Evolutionary conservation across 371 early-diverging fungal genomes (phyloP).

Genomic region (Syncephalastrum monosporum): DNA sequence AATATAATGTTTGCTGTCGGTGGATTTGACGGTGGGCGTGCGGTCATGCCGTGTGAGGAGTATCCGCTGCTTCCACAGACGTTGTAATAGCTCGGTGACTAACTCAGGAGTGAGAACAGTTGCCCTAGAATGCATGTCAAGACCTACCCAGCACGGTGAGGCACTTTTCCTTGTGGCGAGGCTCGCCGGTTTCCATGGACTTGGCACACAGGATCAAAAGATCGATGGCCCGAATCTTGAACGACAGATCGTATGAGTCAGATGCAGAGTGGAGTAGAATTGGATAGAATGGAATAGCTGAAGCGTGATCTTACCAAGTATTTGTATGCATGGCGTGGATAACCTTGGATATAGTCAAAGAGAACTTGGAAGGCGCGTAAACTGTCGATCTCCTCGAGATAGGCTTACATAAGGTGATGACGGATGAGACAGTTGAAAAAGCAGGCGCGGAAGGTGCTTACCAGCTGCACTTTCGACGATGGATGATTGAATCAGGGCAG

Average conservation of each 20-base stretch:
- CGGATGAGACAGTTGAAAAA: background rate
- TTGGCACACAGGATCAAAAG: conserved; percentile 31
- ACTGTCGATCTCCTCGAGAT: conserved; percentile 32
- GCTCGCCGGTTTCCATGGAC: conserved; percentile 16
- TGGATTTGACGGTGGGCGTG: conserved; percentile 36
- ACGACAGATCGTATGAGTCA: background rate
- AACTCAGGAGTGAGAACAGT: background rate
- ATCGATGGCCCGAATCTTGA: conserved; percentile 40
- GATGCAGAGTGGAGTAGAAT: too few species aligned
- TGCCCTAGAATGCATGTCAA: background rate
- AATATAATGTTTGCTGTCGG: conserved; percentile 43
- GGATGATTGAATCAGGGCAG: conserved; percentile 41
- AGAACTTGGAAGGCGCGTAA: conserved; percentile 36
- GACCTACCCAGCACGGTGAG: conserved; percentile 27
- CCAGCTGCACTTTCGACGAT: conserved; percentile 44
- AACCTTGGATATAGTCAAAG: conserved; percentile 43
- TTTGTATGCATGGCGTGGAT: conserved; percentile 49
- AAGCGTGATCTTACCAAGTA: conserved; percentile 28
- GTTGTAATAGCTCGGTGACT: conserved; percentile 45
- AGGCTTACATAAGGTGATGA: conserved; percentile 12
- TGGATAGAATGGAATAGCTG: too few species aligned
- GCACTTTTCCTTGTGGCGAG: conserved; percentile 31
- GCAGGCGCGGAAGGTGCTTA: conserved; percentile 7
- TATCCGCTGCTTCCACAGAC: conserved; percentile 42
- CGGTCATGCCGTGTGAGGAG: conserved; percentile 31